These are phyloP conservation scores for Basidioascus undulatus DNA, from an alignment of 768 basidiomycete genomes.

Conservation along the genomic window DNA sequence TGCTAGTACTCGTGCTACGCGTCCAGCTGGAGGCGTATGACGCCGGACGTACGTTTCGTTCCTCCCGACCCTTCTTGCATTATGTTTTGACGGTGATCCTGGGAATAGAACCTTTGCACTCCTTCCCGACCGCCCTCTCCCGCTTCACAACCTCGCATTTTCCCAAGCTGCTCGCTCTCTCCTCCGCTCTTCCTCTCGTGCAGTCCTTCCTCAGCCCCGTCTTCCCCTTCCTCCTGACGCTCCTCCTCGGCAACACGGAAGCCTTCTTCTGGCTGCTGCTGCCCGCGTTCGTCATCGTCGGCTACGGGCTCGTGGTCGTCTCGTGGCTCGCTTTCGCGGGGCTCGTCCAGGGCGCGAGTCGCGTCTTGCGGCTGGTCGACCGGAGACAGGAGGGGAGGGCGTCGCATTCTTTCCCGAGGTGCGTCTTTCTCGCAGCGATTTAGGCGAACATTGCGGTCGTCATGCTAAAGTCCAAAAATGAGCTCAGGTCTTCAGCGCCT, in stretches of 20 bases:
- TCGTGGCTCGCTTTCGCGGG: conserved; percentile 1
- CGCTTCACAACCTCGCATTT: conserved; percentile 17
- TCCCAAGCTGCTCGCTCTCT: conserved; percentile 26
- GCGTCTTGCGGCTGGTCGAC: neutral
- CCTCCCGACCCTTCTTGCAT: neutral
- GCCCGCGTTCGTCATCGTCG: neutral
- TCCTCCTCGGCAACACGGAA: conserved; percentile 6
- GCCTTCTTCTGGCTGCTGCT: conserved; percentile 2
- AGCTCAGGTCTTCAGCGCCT: too few species aligned
- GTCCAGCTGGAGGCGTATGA: conserved; percentile 9
- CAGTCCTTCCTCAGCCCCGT: conserved; percentile 25
- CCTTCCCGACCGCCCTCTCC: conserved; percentile 6
- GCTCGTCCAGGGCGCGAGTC: neutral
- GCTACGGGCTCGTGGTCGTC: neutral
- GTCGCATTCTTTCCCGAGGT: neutral
- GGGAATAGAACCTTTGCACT: conserved; percentile 2
- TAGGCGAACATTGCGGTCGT: too few species aligned
- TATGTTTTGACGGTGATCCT: neutral
- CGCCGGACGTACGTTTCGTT: conserved; percentile 10
- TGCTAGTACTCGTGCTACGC: conserved; percentile 31
- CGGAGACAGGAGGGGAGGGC: too few species aligned
- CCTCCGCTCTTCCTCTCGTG: conserved; percentile 33
- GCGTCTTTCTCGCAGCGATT: too few species aligned
- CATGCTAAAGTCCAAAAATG: too few species aligned
- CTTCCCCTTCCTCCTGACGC: conserved; percentile 3